Base-by-base conservation (phyloP, 768 basidiomycete genomes). In the Mycena metata region DNA sequence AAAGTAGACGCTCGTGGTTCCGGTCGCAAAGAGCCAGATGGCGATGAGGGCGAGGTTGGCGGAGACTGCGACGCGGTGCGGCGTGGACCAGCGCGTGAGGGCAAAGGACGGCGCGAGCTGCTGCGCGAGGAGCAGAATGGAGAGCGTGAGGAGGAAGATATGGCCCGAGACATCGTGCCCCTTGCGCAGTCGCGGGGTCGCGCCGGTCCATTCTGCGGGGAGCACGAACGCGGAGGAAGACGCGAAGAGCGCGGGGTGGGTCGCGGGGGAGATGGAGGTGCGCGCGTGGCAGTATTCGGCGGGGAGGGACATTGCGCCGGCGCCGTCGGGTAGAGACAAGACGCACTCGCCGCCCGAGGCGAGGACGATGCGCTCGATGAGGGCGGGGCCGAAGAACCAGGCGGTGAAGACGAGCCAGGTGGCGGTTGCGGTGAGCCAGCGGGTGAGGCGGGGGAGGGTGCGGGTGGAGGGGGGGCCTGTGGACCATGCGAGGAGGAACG, bases 121-220 rank as follows among this genome's bases (percentile, higher is more conserved):
- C 75, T 95, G 90, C 11, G 88, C 84, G 46, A 98, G 85, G 77
- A 98, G 93, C 26, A 97, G 82, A 16, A 86, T 81, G 16, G 90
- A 84, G 83, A 97, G 87, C 3, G 92, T 92, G 70, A 98, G 85
- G 68, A 99, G 85, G 82, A 98, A 98, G 35, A 96, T 84, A 76
- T 98, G 97, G 9, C 97, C 97, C 0, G 95, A 96, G 16, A 98
- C 89, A 74, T 99, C 97, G 76, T 98, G 96, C 0, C 97, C 97
- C 46, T 84, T 86, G 60, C 89, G 85, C 69, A 97, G 80, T 33
- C 91, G 82, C 11, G 96, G 94, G 2, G 78, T 73, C 0, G 80
- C 80, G 36, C 52, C 57, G 33, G 75, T 77, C 86, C 86, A 91
- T 16, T 80, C 83, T 2, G 52, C 77, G 2, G 84, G 83, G 35